Evolutionary conservation across 306 rosid species (phyloP), one percentile per base, ranked within the genome.

Genomic region (Gynostemma pentaphyllum): DNA sequence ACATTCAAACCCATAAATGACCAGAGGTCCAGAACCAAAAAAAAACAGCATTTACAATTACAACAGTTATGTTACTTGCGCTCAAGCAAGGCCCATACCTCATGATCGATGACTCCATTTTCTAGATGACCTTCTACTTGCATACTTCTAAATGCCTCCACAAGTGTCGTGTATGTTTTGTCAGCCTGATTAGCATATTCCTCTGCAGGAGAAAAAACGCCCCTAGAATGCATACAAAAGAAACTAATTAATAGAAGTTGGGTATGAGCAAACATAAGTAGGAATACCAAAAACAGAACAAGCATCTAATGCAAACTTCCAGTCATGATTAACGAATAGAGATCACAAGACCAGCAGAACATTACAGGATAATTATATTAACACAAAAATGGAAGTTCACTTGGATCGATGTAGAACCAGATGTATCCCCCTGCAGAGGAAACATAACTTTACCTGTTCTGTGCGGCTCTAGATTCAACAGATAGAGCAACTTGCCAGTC

Each of bases 401-500:
- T n/a, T 44, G 15, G 47, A 44, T 44, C 5, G 23, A 53, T 29
- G 41, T n/a, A 23, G 6, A 53, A 53, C 27, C 24, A n/a, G n/a
- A 52, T 28, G 13, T 37, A 53, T 27, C 61, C 27, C 45, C 34
- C 1, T 32, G 24, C 44, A 56, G 64, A 4, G 34, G 28, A 19
- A 34, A 16, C 45, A 41, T 0, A 56, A 56, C 28, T 59, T 60
- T 46, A 94, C 99, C 99, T 86, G 75, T 82, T 67, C 69, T 78
- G 84, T 48, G 74, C 71, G 44, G 79, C 83, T 78, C 56, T 88
- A 45, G 99, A 88, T 76, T 94, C 99, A 68, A 88, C 94, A 51
- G 89, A 82, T 39, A 84, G 94, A 36, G 99, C 95, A 78, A 94
- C 81, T 84, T 94, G 99, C 97, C 97, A 94, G 69, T 88, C 95